Percentiles rank a stretch among this genome's conserved stretches.
These are phyloP conservation scores for Ceratonia siliqua DNA, from an alignment of 306 rosid species.

Conservation along the genomic window DNA sequence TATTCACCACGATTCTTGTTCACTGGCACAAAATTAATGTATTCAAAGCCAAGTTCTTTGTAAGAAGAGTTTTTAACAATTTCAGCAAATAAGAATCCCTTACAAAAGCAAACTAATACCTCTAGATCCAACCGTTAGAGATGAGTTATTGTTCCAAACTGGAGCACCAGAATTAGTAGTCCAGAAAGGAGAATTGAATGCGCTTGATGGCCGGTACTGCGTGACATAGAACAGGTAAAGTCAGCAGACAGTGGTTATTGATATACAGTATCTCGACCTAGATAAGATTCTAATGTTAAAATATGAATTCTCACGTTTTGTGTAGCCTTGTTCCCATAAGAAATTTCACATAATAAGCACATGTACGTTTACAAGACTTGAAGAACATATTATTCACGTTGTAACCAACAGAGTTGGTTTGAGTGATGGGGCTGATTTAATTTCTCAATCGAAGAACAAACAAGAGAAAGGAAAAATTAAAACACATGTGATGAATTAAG, in stretches of 20 bases:
- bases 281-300: neutral
- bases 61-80: neutral
- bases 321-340: neutral
- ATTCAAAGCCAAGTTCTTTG: neutral
- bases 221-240: constrained; percentile 3
- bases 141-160: constrained; percentile 74
- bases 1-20: neutral
- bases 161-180: constrained; percentile 94
- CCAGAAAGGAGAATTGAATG: constrained; percentile 73
- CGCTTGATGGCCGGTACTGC: constrained; percentile 88
- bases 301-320: neutral
- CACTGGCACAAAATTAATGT: neutral
- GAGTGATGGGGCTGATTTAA: neutral
- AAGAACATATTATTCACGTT: too few species aligned
- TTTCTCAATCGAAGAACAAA: neutral
- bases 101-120: constrained; percentile 38
- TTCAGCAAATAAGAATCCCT: neutral
- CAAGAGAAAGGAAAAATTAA: neutral
- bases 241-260: neutral
- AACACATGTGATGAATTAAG: neutral
- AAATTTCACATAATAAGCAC: neutral
- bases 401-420: neutral
- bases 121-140: constrained; percentile 71
- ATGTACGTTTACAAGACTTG: neutral
- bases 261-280: neutral